Base-by-base conservation (phyloP, 768 basidiomycete species). In the Thelephora ganbajun region DNA sequence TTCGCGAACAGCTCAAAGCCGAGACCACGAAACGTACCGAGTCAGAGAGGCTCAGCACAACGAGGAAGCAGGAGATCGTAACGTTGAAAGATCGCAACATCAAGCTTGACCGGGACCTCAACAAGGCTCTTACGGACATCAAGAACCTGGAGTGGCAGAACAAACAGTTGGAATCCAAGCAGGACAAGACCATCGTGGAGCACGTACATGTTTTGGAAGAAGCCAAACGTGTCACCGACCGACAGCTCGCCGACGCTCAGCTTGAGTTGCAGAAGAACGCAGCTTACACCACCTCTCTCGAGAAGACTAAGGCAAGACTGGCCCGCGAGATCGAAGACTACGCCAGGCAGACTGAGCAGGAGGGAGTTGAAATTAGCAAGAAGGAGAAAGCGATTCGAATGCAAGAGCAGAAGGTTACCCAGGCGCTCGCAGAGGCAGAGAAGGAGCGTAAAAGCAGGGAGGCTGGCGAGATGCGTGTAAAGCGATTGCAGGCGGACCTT, bases 181-280 rank as follows among this genome's bases (percentile, higher is more conserved):
- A 96, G 59, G 90, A 97, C 69, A 97, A 93, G 68, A 96, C 88
- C n/a, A 93, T 96, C 50, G 92, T 98, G 39, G 93, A 98, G 63
- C 94, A 98, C 58, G 89, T 96, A 20, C 83, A 98, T 60, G 94
- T 97, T 23, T 72, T 94, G 11, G 92, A 97, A 61, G 88, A 93
- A 60, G 94, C 94, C 13, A 98, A 97, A 63, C 80, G 80, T 33
- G 80, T 94, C 48, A 93, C 94, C 1, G 94, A 98, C 60, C 78
- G 84, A 35, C 89, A 96, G 58, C 77, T 97, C 13, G 76, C 71
- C 16, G 86, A 88, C 2, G 84, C 91, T 0, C 81, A 86, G 48
- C 63, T 70, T 16, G 90, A 94, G 60, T 63, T 94, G 30, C 72
- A 80, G 61, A 79, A 80, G 50, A 80, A 86, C 37, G 73, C 70